Evolutionary conservation across 2,329 filamentous ascomycete genomes (phyloP), one percentile per base, ranked within the genome.

Genomic region (Aspergillus sp.): DNA sequence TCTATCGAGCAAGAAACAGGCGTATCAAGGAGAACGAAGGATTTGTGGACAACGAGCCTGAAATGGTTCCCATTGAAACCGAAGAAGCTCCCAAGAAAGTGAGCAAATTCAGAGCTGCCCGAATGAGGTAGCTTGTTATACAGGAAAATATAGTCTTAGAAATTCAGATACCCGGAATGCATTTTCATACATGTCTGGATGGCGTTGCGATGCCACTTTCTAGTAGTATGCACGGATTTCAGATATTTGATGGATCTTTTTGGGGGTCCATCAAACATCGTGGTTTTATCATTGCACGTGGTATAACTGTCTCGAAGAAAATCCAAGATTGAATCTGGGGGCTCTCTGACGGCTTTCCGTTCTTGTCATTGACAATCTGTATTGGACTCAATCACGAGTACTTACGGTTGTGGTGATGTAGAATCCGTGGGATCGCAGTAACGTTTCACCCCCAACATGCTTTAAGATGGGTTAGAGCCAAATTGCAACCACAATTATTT

Each of bases 1-100:
- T 96, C 74, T 90, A 96, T 73, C 87, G 86, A 49, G 82, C 91
- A 74, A 89, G 94, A 20, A 96, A 93, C 72, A 86, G 85, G 69
- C 88, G 96, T 76, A 92, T 97, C 56, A 87, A 92, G 66, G 85
- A 87, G 67, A 87, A 95, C 67, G 92, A 92, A 54, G 92, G 92
- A 3, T 96, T 96, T 73, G 78, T 90, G 67, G 84, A 92, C 66
- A 86, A 90, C 60, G 87, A 91, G 60, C 82, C 85, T 55, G 84
- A 82, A 50, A 85, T 87, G 51, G 83, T 90, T 55, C 85, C 89
- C 1, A 80, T 92, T 56, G 86, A 92, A 67, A 82, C 84, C 26
- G 84, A 88, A 52, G 86, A 87, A 18, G 63, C 72, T 24, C 69
- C 69, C 4, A 74, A 69, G 59, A 77, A 73, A 32, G 69, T 80